Evolutionary conservation across 257 asterid genomes (phyloP).

Genomic region (Petunia axillaris): DNA sequence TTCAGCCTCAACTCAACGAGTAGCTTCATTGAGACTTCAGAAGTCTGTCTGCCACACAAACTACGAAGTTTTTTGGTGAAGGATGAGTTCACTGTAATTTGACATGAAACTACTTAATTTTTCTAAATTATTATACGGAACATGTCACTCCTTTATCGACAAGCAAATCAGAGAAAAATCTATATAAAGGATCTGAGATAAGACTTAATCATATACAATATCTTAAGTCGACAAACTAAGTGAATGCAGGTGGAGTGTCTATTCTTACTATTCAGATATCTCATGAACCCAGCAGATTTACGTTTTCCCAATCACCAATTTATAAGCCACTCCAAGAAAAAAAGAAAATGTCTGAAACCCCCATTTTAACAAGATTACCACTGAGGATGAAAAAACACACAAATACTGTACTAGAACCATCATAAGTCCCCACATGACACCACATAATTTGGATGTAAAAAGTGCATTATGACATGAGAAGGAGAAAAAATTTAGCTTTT

Average conservation of each 20-base stretch:
- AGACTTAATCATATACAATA: not conserved
- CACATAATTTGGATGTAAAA: not conserved
- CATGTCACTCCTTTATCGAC: not conserved
- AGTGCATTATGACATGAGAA: not conserved
- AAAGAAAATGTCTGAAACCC: not conserved
- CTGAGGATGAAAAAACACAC: not conserved
- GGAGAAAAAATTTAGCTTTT: not conserved
- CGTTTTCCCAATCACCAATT: not conserved
- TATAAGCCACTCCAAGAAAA: not conserved
- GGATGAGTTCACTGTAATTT: not conserved
- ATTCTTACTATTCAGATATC: not conserved
- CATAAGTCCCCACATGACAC: not conserved
- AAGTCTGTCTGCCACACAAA: not conserved
- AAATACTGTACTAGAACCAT: not conserved
- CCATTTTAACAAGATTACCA: not conserved
- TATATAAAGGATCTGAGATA: not conserved
- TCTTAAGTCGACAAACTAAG: not conserved
- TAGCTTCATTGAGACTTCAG: not conserved
- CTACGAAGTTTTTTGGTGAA: not conserved
- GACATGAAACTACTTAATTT: not conserved
- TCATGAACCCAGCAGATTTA: not conserved
- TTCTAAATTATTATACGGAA: not conserved
- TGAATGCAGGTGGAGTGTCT: not conserved
- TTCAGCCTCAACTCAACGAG: not conserved
- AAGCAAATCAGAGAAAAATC: not conserved